Conservation (phyloP, 208 protist species). For the Herpetomonas tarakana region DNA sequence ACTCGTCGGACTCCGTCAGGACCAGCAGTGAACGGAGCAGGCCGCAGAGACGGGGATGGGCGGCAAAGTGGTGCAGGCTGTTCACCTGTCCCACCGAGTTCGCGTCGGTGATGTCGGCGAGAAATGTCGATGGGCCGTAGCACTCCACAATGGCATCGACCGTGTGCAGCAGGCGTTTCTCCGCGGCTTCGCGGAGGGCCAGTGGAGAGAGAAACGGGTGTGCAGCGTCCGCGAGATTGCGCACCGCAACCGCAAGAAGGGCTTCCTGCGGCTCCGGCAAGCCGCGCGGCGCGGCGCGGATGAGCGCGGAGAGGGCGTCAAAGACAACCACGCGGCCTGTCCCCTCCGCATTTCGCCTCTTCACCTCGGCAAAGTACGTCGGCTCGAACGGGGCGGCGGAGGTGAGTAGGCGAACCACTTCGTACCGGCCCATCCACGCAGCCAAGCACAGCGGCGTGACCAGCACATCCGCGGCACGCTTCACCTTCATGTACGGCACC, state of each 20-base stretch:
- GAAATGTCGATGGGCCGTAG: slow-evolving; percentile 47
- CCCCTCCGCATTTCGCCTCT: slow-evolving; percentile 13
- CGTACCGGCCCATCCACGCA: slow-evolving; percentile 46
- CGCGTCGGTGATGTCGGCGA: slow-evolving; percentile 36
- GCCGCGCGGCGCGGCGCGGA: slow-evolving; percentile 17
- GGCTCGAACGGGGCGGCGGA: slow-evolving; percentile 23
- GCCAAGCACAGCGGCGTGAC: slow-evolving; percentile 62
- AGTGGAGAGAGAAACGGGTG: slow-evolving; percentile 47
- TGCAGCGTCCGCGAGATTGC: slow-evolving; percentile 38
- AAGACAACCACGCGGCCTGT: slow-evolving; percentile 20
- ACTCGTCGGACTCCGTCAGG: slow-evolving; percentile 17
- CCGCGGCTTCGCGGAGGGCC: slow-evolving; percentile 40
- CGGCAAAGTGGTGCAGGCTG: slow-evolving; percentile 52
- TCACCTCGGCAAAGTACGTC: slow-evolving; percentile 6
- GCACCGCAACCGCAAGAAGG: slow-evolving; percentile 37
- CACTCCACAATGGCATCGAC: slow-evolving; percentile 46
- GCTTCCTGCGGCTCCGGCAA: slow-evolving; percentile 20
- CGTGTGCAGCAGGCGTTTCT: slow-evolving; percentile 31
- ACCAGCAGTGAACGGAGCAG: slow-evolving; percentile 54
- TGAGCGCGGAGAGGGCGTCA: slow-evolving; percentile 53
- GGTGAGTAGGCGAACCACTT: slow-evolving; percentile 40
- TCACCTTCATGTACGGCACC: slow-evolving; percentile 13
- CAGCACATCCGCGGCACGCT: slow-evolving; percentile 19
- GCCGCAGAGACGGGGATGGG: slow-evolving; percentile 18
- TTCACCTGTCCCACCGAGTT: slow-evolving; percentile 25